These are phyloP conservation scores for Phlegmacium glaucopus DNA, from an alignment of 768 basidiomycete genomes.

Conservation along the genomic window DNA sequence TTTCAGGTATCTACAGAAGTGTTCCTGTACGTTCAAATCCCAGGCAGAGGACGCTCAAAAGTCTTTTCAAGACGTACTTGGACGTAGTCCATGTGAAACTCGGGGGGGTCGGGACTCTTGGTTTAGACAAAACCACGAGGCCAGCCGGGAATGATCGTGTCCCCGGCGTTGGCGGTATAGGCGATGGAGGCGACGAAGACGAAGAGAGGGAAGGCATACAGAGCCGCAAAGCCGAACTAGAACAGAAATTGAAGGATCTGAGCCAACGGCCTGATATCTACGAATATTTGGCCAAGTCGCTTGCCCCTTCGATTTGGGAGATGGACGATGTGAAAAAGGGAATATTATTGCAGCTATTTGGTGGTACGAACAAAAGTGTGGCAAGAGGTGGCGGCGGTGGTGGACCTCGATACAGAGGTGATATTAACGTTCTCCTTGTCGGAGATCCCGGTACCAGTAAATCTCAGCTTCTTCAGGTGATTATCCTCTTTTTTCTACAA, in stretches of 20 bases:
- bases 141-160: conserved; percentile 64
- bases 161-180: conserved; percentile 69
- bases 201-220: conserved; percentile 34
- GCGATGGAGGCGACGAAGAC: conserved; percentile 54
- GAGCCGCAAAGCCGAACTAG: conserved; percentile 66
- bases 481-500: conserved; percentile 12
- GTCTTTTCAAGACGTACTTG: conserved; percentile 95
- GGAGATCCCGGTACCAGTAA: conserved; percentile 98
- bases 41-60: conserved; percentile 86
- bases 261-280: conserved; percentile 80
- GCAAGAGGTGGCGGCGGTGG: conserved; percentile 91
- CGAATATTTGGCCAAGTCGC: conserved; percentile 74
- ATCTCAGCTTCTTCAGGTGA: conserved; percentile 88
- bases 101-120: conserved; percentile 67
- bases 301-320: conserved; percentile 96
- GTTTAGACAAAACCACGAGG: conserved; percentile 77
- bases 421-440: conserved; percentile 96
- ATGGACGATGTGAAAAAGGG: conserved; percentile 99
- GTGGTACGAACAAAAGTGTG: conserved; percentile 96
- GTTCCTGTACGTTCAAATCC: conserved; percentile 96
- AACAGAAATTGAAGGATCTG: conserved; percentile 71
- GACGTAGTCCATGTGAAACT: conserved; percentile 92
- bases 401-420: conserved; percentile 94
- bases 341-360: conserved; percentile 92
- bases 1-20: conserved; percentile 93